Evolutionary conservation across 2,329 filamentous ascomycete genomes (phyloP).

Genomic region (Botrytis medusae): DNA sequence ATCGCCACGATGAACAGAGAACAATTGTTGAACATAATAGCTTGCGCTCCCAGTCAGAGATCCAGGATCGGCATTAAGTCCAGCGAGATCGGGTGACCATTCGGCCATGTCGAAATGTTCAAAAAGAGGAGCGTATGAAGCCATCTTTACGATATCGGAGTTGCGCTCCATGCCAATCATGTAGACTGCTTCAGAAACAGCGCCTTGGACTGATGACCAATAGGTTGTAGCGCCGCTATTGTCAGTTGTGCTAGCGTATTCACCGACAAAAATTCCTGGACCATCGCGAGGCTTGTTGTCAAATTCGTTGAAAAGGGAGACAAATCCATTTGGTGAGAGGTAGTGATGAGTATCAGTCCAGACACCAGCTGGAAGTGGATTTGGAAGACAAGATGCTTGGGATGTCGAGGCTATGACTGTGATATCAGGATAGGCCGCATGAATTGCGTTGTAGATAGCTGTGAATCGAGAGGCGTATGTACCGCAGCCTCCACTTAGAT

Average conservation of each 20-base stretch:
- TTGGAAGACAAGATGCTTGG: conserved; percentile 21
- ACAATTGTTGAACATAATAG: conserved; percentile 40
- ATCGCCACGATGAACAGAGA: conserved; percentile 47
- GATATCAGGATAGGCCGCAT: conserved; percentile 42
- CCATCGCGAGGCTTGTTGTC: conserved; percentile 20
- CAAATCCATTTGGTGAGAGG: conserved; percentile 14
- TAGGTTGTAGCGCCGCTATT: conserved; percentile 23
- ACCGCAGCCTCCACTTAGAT: conserved; percentile 42
- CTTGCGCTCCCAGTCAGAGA: conserved; percentile 24
- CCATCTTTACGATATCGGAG: conserved; percentile 26
- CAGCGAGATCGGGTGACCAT: conserved; percentile 29
- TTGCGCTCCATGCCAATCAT: conserved; percentile 29
- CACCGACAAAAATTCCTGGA: conserved; percentile 26
- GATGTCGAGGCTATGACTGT: conserved; percentile 42
- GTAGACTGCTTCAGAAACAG: conserved; percentile 27
- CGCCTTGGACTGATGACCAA: conserved; percentile 25
- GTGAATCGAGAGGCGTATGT: conserved; percentile 46
- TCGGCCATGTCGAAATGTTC: conserved; percentile 39
- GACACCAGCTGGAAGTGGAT: conserved; percentile 21
- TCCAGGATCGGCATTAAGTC: conserved; percentile 24
- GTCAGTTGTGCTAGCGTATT: conserved; percentile 26
- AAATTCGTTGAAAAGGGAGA: conserved; percentile 25
- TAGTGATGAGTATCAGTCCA: conserved; percentile 28
- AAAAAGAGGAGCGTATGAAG: conserved; percentile 37
- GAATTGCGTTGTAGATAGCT: conserved; percentile 49